Base-by-base conservation (phyloP, 2,329 filamentous ascomycete genomes). In the Ophiognomonia clavigignenti-juglandacearum region DNA sequence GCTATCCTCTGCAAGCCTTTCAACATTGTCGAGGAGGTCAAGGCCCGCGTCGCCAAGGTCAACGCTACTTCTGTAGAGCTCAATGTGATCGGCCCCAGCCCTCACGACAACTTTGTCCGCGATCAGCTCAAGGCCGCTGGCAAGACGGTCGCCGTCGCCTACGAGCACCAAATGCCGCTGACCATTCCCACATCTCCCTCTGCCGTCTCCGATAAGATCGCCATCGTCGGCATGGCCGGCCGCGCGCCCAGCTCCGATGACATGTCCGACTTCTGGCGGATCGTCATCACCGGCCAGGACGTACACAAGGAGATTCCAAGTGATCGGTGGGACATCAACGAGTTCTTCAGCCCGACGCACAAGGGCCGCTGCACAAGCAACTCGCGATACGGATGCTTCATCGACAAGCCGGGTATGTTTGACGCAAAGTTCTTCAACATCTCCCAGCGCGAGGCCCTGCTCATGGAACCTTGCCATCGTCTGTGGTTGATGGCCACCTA, bases 361-460 rank as follows among this genome's bases (percentile, higher is more conserved):
- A 42, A 39, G 10, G 43, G 43, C 16, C 40, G 40, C n/a, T 50
- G 48, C 31, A 50, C 48, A 3, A 47, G 36, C 16, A 50, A 46
- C 5, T 37, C 43, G 3, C 41, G 44, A 14, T 44, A 43, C 14
- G 48, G 48, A 3, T 50, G 60, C 47, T 57, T 61, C 29, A n/a
- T 63, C 3, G 38, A 44, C n/a, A 54, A 56, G 24, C 19, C 39
- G 22, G 58, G 60, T 23, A 43, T 48, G 2, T 70, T 70, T 43
- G 70, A 73, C 50, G 56, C 66, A 22, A 51, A 56, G 2, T 73
- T 72, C 58, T 73, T 73, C 59, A 61, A 62, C 24, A 64, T 64
- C n/a, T 62, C 54, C 13, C 54, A 63, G 6, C 59, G 61, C 4
- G 67, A 70, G 57, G 59, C 58, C 14, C 56, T 56, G 11, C 54